Evolutionary conservation across 2,329 filamentous ascomycete species (phyloP), one percentile per base, ranked within the genome.

Genomic region (Sarocladium kiliense): DNA sequence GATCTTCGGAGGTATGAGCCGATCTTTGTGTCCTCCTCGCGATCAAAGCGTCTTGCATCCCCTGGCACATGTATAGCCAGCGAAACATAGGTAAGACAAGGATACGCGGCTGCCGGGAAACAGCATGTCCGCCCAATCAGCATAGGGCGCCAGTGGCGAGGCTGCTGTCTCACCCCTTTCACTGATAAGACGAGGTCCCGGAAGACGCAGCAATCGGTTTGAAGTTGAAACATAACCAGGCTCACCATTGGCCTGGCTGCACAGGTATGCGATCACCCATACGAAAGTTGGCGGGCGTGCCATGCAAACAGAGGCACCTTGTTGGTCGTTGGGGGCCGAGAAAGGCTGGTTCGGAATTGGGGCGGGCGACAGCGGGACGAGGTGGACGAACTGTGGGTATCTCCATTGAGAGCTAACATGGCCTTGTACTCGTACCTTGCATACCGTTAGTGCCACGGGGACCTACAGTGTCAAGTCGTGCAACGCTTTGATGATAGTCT

Each of bases 331-430:
- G 25, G 44, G 41, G 44, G 44, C 44, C 44, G 41, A 45, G 41
- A 45, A n/a, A 26, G 41, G 18, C 23, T 45, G 44, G 44, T 32
- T 49, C 44, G 44, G 44, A 30, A 49, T 32, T 14, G 44, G 44
- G 3, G n/a, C 44, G 44, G 41, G 44, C 44, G 11, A 30, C 12
- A 32, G 44, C 26, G 26, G 44, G 44, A 49, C 23, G 19, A 32
- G 26, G 44, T 49, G 44, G 23, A 32, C 26, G 26, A 30, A 49
- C 23, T 49, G 23, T 45, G 41, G 41, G 21, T 45, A 45, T 26
- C 18, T n/a, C 18, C 41, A 21, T 4, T 45, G 7, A 10, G 14
- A 19, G 18, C 11, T 7, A 19, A n/a, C 11, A 9, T 41, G 9
- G 18, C 6, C 11, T 9, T 9, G 41, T 19, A 6, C 18, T 7